Base-by-base conservation (phyloP, 768 basidiomycete species). In the Boletus coccyginus region DNA sequence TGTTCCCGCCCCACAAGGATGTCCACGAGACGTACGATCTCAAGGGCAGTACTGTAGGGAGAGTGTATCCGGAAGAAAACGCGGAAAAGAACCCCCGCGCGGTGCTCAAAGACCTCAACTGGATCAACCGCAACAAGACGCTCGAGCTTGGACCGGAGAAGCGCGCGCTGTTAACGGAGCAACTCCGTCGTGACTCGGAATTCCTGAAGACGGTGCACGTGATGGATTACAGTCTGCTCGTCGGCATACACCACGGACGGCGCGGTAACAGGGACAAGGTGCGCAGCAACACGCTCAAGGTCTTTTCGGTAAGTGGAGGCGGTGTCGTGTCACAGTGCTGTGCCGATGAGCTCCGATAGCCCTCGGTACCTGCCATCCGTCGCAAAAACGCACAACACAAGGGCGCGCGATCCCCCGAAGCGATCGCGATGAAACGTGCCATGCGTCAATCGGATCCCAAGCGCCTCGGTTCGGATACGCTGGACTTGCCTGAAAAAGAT, bases 11-110 rank as follows among this genome's bases (percentile, higher is more conserved):
- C 0, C 96, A 98, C 74, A 86, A 93, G 61, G 97, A 99, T 70
- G 81, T 98, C 42, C 97, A 99, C 73, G 97, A 98, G 77, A 96
- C 95, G 32, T 98, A 90, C 67, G 96, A 99, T 71, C 79, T 98
- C 62, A 98, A 99, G 70, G 96, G 95, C 3, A 92, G 90, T 46
- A 94, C 95, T 0, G 85, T 96, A 2, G 96, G 95, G 0, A 78
- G 96, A 27, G 79, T 86, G 70, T 94, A 93, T 60, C 81, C 94
- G 1, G 94, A 96, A 68, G 92, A 91, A 36, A 90, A 87, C 67
- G 82, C 80, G 17, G 68, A 71, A 64, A 77, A 83, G 59, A 97
- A 97, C 52, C 92, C 91, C 0, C 79, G 90, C 31, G 95, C 94
- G 5, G 92, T 94, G 16, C 73, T 98, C 57, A 99, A 99, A 73